Evolutionary conservation across 768 basidiomycete genomes (phyloP), one percentile per base, ranked within the genome.

Genomic region (Rhizopogon salebrosus): DNA sequence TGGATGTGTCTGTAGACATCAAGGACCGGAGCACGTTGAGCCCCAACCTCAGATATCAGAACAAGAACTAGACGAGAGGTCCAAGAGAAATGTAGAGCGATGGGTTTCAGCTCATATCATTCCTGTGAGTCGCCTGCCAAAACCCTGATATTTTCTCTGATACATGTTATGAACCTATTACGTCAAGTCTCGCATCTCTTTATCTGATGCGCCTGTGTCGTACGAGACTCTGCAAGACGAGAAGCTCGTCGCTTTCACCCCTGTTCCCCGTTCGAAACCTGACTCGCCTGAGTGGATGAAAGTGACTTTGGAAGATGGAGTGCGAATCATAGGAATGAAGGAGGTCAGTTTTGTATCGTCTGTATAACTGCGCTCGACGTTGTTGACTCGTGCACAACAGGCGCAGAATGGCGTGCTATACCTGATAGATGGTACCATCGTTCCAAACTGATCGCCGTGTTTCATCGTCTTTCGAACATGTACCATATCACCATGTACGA

Each of bases 61-160:
- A 52, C 71, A 83, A 51, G 82, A 90, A 58, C 82, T 79, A 36
- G 85, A 92, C 52, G 69, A 69, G 10, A 63, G 61, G 41, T 80
- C 84, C 6, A 83, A 73, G 69, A 70, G 69, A 58, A 89, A 92
- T 59, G 87, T 95, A 11, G 79, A 85, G 59, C 76, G 75, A 48
- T 95, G 92, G 89, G 77, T 95, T 0, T 81, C 83, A 1, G 85
- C 85, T 2, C 93, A 94, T 62, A 83, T 95, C 54, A 79, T 95
- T 49, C 87, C 91, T 5, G 92, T 93, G 64, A 56, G 77, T 41
- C 35, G 34, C 16, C 4, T 35, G 41, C 29, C 0, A 24, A 2
- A n/a, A 34, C 11, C 4, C 41, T n/a, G 39, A n/a, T n/a, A n/a
- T n/a, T n/a, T 48, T 11, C 1, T 5, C 42, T 38, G 13, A 41